phyloP scores from a whole-genome alignment of 2,329 filamentous ascomycete genomes.

The Rugonectria rugulosa region DNA sequence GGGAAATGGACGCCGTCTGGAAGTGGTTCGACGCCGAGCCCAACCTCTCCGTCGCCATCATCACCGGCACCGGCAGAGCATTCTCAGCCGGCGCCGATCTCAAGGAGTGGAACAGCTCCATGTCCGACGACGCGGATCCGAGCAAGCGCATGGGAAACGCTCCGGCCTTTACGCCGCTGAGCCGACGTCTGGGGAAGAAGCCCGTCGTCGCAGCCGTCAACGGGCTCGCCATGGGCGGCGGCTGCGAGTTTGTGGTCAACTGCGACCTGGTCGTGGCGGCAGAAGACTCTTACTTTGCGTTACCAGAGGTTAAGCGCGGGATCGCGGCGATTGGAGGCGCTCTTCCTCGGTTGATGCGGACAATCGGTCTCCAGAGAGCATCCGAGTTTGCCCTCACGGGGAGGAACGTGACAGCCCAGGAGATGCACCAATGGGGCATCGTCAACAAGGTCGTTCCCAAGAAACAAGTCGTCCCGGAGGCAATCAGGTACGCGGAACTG shows the following conservation, averaged over 20 bases:
- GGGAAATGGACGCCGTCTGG: conserved; percentile 45
- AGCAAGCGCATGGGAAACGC: conserved; percentile 25
- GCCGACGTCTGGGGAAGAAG: conserved; percentile 64
- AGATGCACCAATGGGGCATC: conserved; percentile 34
- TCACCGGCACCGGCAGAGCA: conserved; percentile 60
- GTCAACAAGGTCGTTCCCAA: conserved; percentile 34
- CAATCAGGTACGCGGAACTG: conserved; percentile 64
- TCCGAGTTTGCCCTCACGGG: conserved; percentile 59
- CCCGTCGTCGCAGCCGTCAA: conserved; percentile 68
- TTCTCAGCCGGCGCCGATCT: conserved; percentile 65
- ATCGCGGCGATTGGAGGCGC: conserved; percentile 61
- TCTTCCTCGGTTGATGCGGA: conserved; percentile 58
- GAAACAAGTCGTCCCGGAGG: conserved; percentile 55
- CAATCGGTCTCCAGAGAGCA: conserved; percentile 53
- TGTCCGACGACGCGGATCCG: conserved; percentile 24
- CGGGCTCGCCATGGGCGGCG: conserved; percentile 63
- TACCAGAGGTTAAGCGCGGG: conserved; percentile 63
- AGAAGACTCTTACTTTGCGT: conserved; percentile 57
- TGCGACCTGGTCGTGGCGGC: conserved; percentile 63
- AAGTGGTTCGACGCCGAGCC: conserved; percentile 62
- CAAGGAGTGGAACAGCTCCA: conserved; percentile 51
- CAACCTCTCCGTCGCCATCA: conserved; percentile 54
- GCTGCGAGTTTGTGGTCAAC: conserved; percentile 63
- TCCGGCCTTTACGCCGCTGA: conserved; percentile 57
- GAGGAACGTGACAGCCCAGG: conserved; percentile 51